Percentiles rank a stretch among this genome's conserved stretches.
These are phyloP conservation scores for Paraphaeosphaeria sporulosa DNA, from an alignment of 2,329 filamentous ascomycete species.

Conservation along the genomic window DNA sequence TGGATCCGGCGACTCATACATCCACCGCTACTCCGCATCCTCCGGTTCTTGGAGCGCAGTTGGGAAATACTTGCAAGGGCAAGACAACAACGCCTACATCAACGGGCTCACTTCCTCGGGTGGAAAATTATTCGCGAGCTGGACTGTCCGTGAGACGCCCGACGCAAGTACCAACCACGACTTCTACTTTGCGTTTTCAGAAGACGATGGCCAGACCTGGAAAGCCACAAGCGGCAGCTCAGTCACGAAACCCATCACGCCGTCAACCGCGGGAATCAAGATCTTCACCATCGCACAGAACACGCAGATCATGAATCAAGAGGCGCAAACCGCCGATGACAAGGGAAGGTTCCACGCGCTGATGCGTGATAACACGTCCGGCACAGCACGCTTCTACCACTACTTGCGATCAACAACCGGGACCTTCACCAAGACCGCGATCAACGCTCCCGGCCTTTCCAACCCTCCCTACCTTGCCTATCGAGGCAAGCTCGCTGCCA, in stretches of 20 bases:
- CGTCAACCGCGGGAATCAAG: slow-evolving; percentile 52
- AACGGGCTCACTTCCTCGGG: slow-evolving; percentile 55
- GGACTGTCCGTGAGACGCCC: slow-evolving; percentile 61
- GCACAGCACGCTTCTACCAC: slow-evolving; percentile 41
- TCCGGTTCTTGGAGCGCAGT: slow-evolving; percentile 49
- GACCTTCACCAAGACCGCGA: slow-evolving; percentile 41
- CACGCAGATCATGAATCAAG: slow-evolving; percentile 60
- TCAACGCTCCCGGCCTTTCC: slow-evolving; percentile 37
- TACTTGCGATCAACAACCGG: slow-evolving; percentile 39
- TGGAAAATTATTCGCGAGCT: slow-evolving; percentile 54
- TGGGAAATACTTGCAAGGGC: slow-evolving; percentile 54
- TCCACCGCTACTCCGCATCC: slow-evolving; percentile 54
- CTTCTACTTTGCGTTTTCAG: slow-evolving; percentile 59
- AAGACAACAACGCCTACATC: slow-evolving; percentile 61
- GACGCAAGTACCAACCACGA: slow-evolving; percentile 58
- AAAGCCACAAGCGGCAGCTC: slow-evolving; percentile 48
- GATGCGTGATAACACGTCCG: slow-evolving; percentile 53
- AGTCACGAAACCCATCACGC: slow-evolving; percentile 53
- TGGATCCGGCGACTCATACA: slow-evolving; percentile 59
- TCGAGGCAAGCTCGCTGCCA: slow-evolving; percentile 40
- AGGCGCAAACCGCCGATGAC: slow-evolving; percentile 57
- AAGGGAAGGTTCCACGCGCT: slow-evolving; percentile 59
- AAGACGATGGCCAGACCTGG: slow-evolving; percentile 56
- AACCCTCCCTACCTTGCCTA: slow-evolving; percentile 43
- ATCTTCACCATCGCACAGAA: slow-evolving; percentile 57